Evolutionary conservation across 768 basidiomycete species (phyloP), one percentile per base, ranked within the genome.

Genomic region (Daedaleopsis sinensis): DNA sequence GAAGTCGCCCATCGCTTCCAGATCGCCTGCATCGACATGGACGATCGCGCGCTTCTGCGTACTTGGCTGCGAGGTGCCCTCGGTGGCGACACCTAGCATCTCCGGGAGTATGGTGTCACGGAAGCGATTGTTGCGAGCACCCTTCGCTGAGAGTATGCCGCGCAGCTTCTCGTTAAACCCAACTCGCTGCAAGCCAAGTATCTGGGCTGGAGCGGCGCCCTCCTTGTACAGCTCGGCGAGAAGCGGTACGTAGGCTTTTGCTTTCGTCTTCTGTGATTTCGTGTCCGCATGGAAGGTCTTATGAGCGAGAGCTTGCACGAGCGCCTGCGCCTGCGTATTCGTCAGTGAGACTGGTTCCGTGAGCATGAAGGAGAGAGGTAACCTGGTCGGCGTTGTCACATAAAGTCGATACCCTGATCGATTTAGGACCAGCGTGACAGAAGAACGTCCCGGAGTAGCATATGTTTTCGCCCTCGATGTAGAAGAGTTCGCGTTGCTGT

Each of bases 361-460:
- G 39, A 42, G 39, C 39, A 42, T 3, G 11, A 24, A 16, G 44
- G 1, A 23, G 3, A 43, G 42, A 43, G 13, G 27, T 7, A 32
- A 32, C 27, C 27, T 32, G 4, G 9, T 46, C 44, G 18, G n/a
- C 18, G 44, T 46, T 18, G 3, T 18, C 44, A 1, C 21, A 21
- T 8, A 58, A 24, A 5, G 43, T 46, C 5, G 1, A 18, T 27
- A 53, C 21, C 16, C 9, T 10, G 23, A 52, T 32, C 13, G 18
- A 1, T 4, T 37, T 39, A 2, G 62, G 62, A 4, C 62, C 62
- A 1, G 56, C 24, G 21, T 63, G 62, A 32, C 58, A 46, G 18
- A 63, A 47, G 53, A 57, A 64, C n/a, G 63, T 64, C n/a, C 63
- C 63, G 11, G 47, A 58, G 46, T 64, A 64, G 13, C 37, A 37